These are phyloP conservation scores for Aspergillus asperescens DNA, from an alignment of 495 filamentous ascomycete genomes.

Conservation along the genomic window DNA sequence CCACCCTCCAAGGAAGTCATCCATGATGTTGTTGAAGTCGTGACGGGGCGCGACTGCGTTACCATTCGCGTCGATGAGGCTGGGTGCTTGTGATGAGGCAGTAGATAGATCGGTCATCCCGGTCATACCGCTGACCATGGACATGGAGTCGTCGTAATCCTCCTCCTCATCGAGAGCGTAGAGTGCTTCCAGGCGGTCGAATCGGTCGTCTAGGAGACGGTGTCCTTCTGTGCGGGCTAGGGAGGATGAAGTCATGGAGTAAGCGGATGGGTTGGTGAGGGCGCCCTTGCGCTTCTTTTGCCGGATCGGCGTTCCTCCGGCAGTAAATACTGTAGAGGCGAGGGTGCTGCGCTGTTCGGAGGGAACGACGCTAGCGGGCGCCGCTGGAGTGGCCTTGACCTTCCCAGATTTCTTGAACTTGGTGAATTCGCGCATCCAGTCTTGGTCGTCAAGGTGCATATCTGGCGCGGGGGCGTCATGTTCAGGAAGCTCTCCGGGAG, in stretches of 20 bases:
- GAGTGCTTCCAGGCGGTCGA: slow-evolving; percentile 81
- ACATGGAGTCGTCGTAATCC: slow-evolving; percentile 50
- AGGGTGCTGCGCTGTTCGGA: slow-evolving; percentile 51
- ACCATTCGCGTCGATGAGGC: slow-evolving; percentile 35
- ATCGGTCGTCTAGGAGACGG: slow-evolving; percentile 77
- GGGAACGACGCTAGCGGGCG: slow-evolving; percentile 38
- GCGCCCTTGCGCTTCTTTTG: slow-evolving; percentile 89
- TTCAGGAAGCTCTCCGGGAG: slow-evolving; percentile 42
- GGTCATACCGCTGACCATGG: slow-evolving; percentile 50
- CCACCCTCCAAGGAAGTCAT: slow-evolving; percentile 78
- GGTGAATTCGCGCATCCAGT: slow-evolving; percentile 85
- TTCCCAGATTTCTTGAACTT: slow-evolving; percentile 77
- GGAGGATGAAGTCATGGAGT: slow-evolving; percentile 95
- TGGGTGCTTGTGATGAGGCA: slow-evolving; percentile 44
- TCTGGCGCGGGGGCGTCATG: slow-evolving; percentile 37
- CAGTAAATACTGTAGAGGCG: slow-evolving; percentile 71
- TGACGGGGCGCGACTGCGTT: slow-evolving; percentile 49
- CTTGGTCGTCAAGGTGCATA: slow-evolving; percentile 50
- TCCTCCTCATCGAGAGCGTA: slow-evolving; percentile 75
- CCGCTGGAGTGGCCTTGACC: slow-evolving; percentile 39
- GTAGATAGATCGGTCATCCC: slow-evolving; percentile 48
- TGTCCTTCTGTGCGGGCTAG: slow-evolving; percentile 85
- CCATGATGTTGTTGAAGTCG: slow-evolving; percentile 85
- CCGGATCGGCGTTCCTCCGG: slow-evolving; percentile 63
- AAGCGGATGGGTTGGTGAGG: slow-evolving; percentile 78